Conservation (phyloP, 148 eudicot genomes). For the Silene conica region DNA sequence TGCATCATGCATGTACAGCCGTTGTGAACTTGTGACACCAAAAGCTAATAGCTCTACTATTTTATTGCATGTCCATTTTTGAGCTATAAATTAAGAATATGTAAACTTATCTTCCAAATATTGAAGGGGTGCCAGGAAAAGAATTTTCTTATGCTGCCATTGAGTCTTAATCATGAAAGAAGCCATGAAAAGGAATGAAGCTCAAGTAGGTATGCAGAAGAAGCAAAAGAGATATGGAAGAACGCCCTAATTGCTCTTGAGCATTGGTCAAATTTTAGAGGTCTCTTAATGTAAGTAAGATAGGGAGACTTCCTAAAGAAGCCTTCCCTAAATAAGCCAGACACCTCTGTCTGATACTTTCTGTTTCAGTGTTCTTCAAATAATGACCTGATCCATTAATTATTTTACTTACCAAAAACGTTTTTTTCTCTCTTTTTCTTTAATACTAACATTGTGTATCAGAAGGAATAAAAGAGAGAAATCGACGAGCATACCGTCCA, state of each 20-base stretch:
- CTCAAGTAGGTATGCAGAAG: no score
- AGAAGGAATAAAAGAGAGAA: not conserved
- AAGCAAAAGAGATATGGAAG: no score
- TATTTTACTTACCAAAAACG: not conserved
- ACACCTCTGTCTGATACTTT: not conserved
- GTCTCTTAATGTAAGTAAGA: not conserved
- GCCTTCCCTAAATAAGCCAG: not conserved
- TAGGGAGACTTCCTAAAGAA: not conserved
- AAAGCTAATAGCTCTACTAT: not conserved
- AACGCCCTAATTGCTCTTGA: no score
- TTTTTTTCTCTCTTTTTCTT: not conserved
- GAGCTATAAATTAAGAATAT: no score
- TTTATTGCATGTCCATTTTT: no score
- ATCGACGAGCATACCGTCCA: slow-evolving; percentile 67
- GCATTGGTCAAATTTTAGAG: not conserved
- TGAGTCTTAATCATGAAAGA: no score
- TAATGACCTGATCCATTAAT: not conserved
- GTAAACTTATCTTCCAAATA: no score
- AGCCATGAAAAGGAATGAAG: no score
- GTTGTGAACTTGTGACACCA: not conserved
- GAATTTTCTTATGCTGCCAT: no score
- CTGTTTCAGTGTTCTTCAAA: not conserved
- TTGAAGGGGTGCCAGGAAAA: no score
- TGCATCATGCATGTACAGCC: not conserved
- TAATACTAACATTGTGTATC: not conserved